These are phyloP conservation scores for Amanita pallidorosea DNA, from an alignment of 768 basidiomycete genomes.

Conservation along the genomic window DNA sequence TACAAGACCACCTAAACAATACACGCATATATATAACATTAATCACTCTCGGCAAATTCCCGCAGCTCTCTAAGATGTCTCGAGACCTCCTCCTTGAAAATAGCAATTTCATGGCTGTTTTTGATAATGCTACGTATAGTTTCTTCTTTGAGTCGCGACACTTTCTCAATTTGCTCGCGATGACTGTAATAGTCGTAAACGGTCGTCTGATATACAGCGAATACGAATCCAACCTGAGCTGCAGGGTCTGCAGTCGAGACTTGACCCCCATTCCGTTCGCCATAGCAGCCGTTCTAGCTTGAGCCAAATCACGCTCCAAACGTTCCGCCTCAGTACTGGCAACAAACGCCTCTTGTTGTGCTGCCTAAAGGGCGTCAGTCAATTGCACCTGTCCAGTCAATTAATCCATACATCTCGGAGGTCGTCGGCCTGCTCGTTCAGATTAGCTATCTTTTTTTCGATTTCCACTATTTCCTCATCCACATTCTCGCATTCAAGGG, in stretches of 20 bases:
- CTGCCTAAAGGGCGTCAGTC: constrained; percentile 34
- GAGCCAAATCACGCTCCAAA: constrained; percentile 62
- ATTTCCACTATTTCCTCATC: constrained; percentile 68
- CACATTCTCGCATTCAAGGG: constrained; percentile 67
- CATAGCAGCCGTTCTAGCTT: constrained; percentile 65
- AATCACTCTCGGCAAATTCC: constrained; percentile 43
- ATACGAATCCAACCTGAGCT: constrained; percentile 51
- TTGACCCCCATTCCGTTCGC: constrained; percentile 80
- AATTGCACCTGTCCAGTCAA: background rate
- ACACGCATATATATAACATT: background rate
- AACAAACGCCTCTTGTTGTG: constrained; percentile 63
- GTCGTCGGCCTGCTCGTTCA: constrained; percentile 73
- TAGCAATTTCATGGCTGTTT: constrained; percentile 74
- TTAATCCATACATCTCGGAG: constrained; percentile 56
- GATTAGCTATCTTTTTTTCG: constrained; percentile 58
- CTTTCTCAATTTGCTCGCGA: constrained; percentile 70
- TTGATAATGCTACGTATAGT: constrained; percentile 75
- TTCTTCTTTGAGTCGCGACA: constrained; percentile 65
- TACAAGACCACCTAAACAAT: background rate
- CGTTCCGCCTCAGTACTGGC: constrained; percentile 56
- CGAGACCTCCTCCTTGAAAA: constrained; percentile 74
- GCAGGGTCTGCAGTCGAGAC: constrained; percentile 61
- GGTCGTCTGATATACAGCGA: background rate
- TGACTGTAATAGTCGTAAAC: constrained; percentile 33
- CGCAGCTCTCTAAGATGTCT: constrained; percentile 57